Conservation (phyloP, 2,329 filamentous ascomycete species). For the Botrytis fabae region DNA sequence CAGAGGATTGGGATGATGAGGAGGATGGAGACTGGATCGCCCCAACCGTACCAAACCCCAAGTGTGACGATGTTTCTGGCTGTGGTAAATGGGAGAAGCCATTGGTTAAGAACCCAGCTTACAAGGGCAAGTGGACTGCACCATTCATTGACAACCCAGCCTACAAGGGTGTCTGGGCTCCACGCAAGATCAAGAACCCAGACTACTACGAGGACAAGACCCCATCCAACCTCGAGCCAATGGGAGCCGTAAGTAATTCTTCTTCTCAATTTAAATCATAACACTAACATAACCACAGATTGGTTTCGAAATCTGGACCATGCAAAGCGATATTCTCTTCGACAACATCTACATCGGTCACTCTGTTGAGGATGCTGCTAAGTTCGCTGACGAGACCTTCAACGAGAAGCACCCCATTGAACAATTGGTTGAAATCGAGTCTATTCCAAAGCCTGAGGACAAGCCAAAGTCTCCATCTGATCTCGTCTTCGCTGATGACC, state of each 20-base stretch:
- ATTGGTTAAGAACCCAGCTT: constrained; percentile 83
- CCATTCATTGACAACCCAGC: constrained; percentile 93
- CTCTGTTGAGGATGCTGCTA: constrained; percentile 87
- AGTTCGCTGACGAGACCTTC: constrained; percentile 86
- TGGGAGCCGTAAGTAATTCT: constrained; percentile 77
- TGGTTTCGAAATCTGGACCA: constrained; percentile 99
- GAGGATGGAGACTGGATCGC: constrained; percentile 94
- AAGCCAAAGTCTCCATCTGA: constrained; percentile 69
- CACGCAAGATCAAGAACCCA: constrained; percentile 96
- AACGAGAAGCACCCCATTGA: constrained; percentile 84
- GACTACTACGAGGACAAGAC: constrained; percentile 96
- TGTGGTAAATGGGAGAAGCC: constrained; percentile 92
- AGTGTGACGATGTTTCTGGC: constrained; percentile 89
- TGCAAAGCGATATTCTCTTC: constrained; percentile 98
- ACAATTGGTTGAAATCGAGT: constrained; percentile 74
- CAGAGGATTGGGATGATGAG: constrained; percentile 99
- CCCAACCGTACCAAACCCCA: constrained; percentile 90
- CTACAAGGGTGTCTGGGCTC: constrained; percentile 96
- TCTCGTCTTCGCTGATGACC: constrained; percentile 88
- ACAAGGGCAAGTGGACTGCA: constrained; percentile 97
- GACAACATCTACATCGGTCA: constrained; percentile 99
- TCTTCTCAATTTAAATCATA: constrained; percentile 24
- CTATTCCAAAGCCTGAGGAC: constrained; percentile 70
- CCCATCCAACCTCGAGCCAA: constrained; percentile 94
- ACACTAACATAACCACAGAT: constrained; percentile 56